Evolutionary conservation across 2,329 filamentous ascomycete species (phyloP), one percentile per base, ranked within the genome.

Genomic region (Podosphaera fusca): DNA sequence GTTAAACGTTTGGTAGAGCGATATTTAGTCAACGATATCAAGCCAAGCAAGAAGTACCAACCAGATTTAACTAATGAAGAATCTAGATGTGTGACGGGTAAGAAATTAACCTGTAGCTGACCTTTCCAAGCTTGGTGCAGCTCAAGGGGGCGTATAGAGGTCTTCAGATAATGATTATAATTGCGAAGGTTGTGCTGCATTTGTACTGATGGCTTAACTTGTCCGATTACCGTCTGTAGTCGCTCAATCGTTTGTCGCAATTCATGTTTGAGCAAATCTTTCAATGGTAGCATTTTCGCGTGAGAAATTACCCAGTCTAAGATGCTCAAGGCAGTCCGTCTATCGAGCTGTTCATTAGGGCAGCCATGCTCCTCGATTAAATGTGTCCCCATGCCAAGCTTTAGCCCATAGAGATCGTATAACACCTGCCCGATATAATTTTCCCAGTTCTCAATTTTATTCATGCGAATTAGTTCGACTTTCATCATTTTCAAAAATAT

Each of bases 1-100:
- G 64, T 64, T 42, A 67, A 60, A 21, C 67, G 63, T 58, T 70
- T 70, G 55, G 66, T 64, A 14, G 65, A 63, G 21, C 66, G 64
- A 67, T 94, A 96, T 64, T 88, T 94, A 49, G 84, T 87, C 58
- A 96, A 75, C 2, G 87, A 82, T 57, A 94, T 85, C 75, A 92
- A 85, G 29, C 90, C 90, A 60, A 94, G 78, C 35, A 95, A 72
- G 68, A 92, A 95, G 68, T 87, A 95, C 90, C 90, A 96, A 51
- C 88, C 86, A 62, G 87, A 84, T 31, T 80, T 79, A 0, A 89
- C 88, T 38, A 94, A 71, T 0, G 78, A 77, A 56, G 81, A 82
- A 58, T 92, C 84, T 0, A 79, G 75, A 7, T 77, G 75, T 50
- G 82, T 78, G 6, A 89, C 81, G 0, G 79, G 74, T 4, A 86